Base-by-base conservation (phyloP, 257 asterid species). In the Phtheirospermum japonicum region DNA sequence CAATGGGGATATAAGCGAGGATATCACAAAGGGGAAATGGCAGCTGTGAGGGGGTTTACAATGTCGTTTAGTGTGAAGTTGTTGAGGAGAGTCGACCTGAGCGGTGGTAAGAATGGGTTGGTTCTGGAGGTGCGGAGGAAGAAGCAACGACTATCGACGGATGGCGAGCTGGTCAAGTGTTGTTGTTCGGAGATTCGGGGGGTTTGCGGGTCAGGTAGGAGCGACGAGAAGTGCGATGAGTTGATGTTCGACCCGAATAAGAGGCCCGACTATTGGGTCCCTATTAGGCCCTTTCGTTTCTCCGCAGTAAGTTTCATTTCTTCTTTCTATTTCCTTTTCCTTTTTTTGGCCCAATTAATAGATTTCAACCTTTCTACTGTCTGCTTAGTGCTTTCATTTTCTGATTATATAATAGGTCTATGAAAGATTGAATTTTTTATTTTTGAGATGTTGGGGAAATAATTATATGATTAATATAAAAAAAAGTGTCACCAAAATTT, bases 231-330 rank as follows among this genome's bases (percentile, higher is more conserved):
- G 65, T 61, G 70, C 14, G 91, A 80, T 4, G 89, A 89, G 19
- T 62, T 84, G 64, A 65, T 76, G 5, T 68, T 78, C 42, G 93
- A 85, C 56, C 57, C 79, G 12, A 82, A 66, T 14, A 42, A 42
- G 49, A 12, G 49, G 8, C 5, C 79, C 82, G 1, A 68, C 59
- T 64, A 69, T 43, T 81, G 86, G 54, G 66, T 77, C 11, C 75
- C 87, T 9, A 62, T 76, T 13, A 65, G 79, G 87, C 75, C 91
- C 5, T n/a, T 89, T 87, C 70, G 81, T 83, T 67, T 80, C 95
- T 69, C 76, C 84, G 36, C 74, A 64, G 97, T 89, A 69, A 66
- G 82, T 65, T 3, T 30, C 26, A 12, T 3, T 37, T 5, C 51
- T 4, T n/a, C 26, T 46, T 49, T n/a, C 17, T 10, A 2, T 53